Evolutionary conservation across 2,329 filamentous ascomycete species (phyloP).

Genomic region (Lithohypha guttulata): DNA sequence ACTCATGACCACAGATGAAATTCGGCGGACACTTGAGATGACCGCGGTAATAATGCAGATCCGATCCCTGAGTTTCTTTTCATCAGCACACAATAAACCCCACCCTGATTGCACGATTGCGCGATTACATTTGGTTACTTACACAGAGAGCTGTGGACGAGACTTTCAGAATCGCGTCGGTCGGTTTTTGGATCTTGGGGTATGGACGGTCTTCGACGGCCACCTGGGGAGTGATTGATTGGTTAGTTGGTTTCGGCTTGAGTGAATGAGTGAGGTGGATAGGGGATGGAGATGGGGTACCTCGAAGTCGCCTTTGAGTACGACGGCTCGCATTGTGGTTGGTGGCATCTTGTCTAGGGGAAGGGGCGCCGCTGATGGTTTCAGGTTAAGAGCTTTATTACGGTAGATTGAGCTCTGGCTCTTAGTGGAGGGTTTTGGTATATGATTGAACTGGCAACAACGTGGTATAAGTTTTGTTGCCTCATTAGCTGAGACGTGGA

Average conservation of each 20-base stretch:
- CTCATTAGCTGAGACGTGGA: too few relatives aligned
- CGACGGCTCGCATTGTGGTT: slow-evolving; percentile 21
- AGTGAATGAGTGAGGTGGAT: too few relatives aligned
- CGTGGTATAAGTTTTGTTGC: neutral
- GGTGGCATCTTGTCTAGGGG: slow-evolving; percentile 14
- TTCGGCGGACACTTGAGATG: slow-evolving; percentile 39
- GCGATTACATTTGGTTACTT: slow-evolving; percentile 8
- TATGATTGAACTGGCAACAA: neutral
- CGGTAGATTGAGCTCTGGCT: neutral
- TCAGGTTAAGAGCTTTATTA: neutral
- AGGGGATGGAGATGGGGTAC: slow-evolving; percentile 9
- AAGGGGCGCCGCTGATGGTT: neutral
- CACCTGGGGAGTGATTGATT: too few relatives aligned
- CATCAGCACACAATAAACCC: too few relatives aligned
- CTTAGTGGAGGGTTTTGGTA: neutral
- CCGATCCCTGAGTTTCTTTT: slow-evolving; percentile 47
- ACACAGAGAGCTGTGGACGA: slow-evolving; percentile 20
- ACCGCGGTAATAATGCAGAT: slow-evolving; percentile 48
- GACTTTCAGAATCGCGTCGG: slow-evolving; percentile 40
- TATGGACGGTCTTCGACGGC: slow-evolving; percentile 34
- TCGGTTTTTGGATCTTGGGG: slow-evolving; percentile 33
- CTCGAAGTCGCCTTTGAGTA: slow-evolving; percentile 20
- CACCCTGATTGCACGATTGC: too few relatives aligned
- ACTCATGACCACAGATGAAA: slow-evolving; percentile 45
- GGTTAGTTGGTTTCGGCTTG: too few relatives aligned